Conservation (phyloP, 2,329 filamentous ascomycete genomes). For the Phialocephala sp. region DNA sequence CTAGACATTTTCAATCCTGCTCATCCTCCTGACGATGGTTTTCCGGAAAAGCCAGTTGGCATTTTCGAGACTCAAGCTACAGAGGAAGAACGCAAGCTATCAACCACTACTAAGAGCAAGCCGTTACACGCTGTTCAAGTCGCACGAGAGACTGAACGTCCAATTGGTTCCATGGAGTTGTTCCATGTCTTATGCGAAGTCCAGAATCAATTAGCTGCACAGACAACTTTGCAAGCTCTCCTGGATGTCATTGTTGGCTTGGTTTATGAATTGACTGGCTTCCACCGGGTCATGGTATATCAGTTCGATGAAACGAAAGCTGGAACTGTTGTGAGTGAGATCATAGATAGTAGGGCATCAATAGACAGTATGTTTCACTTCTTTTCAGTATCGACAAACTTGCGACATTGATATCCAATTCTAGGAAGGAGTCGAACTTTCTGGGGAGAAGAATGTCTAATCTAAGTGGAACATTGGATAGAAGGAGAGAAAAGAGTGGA, state of each 20-base stretch:
- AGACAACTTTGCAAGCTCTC: constrained; percentile 23
- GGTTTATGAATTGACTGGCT: constrained; percentile 34
- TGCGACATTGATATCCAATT: too few relatives aligned
- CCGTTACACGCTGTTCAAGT: constrained; percentile 30
- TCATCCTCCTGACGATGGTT: constrained; percentile 20
- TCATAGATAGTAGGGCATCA: constrained; percentile 23
- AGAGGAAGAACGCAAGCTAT: constrained; percentile 23
- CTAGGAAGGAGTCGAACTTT: too few relatives aligned
- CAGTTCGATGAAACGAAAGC: constrained; percentile 32
- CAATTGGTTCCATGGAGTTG: constrained; percentile 34
- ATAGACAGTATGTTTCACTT: constrained; percentile 19
- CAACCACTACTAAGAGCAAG: constrained; percentile 27
- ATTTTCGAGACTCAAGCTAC: constrained; percentile 25
- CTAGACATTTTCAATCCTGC: constrained; percentile 26
- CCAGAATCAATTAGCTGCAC: constrained; percentile 29
- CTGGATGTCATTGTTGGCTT: constrained; percentile 35
- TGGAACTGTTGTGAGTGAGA: constrained; percentile 24
- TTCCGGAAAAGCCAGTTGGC: constrained; percentile 22
- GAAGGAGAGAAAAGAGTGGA: too few relatives aligned
- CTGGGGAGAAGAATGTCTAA: too few relatives aligned
- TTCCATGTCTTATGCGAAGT: constrained; percentile 35
- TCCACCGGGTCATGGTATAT: constrained; percentile 34
- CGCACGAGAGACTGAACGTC: constrained; percentile 26
- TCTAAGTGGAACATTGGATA: too few relatives aligned
- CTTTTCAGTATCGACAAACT: not conserved